These are phyloP conservation scores for Boechera retrofracta DNA, from an alignment of 345 rosid genomes.

Conservation along the genomic window DNA sequence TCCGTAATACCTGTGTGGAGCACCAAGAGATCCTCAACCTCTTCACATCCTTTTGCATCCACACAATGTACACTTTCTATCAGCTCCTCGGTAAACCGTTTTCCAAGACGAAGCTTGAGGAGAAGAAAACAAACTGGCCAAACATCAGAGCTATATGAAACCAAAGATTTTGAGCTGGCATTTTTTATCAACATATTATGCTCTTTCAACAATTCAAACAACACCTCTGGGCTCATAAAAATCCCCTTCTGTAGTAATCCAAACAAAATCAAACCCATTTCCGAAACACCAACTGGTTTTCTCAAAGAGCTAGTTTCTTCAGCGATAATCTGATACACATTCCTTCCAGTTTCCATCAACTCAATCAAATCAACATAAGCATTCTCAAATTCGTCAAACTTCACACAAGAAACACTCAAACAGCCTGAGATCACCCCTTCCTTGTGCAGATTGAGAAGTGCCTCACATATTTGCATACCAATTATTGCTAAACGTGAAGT, in stretches of 20 bases:
- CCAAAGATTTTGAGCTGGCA: slow-evolving; percentile 38
- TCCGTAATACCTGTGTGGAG: slow-evolving; percentile 49
- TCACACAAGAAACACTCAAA: slow-evolving; percentile 62
- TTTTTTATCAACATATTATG: slow-evolving; percentile 42
- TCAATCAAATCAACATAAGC: slow-evolving; percentile 58
- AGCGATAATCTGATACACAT: slow-evolving; percentile 31
- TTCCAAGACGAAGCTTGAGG: slow-evolving; percentile 61
- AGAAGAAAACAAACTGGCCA: slow-evolving; percentile 76
- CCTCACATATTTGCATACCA: slow-evolving; percentile 81
- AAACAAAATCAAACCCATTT: slow-evolving; percentile 40
- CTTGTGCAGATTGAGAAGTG: slow-evolving; percentile 56
- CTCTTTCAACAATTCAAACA: slow-evolving; percentile 55
- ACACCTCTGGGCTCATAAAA: slow-evolving; percentile 71
- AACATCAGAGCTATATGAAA: slow-evolving; percentile 62
- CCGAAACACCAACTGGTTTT: slow-evolving; percentile 46
- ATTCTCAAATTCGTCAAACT: slow-evolving; percentile 67
- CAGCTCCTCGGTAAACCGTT: slow-evolving; percentile 50
- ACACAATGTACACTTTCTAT: slow-evolving; percentile 45
- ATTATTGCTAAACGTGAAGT: slow-evolving; percentile 59
- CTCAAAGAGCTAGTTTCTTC: slow-evolving; percentile 42
- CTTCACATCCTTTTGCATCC: slow-evolving; percentile 40
- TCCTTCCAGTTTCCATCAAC: slow-evolving; percentile 56
- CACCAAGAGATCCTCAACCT: slow-evolving; percentile 44
- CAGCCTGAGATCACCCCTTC: slow-evolving; percentile 65
- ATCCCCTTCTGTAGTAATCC: slow-evolving; percentile 48